Evolutionary conservation across 768 basidiomycete genomes (phyloP).

Genomic region (Xanthoconium stramineum): DNA sequence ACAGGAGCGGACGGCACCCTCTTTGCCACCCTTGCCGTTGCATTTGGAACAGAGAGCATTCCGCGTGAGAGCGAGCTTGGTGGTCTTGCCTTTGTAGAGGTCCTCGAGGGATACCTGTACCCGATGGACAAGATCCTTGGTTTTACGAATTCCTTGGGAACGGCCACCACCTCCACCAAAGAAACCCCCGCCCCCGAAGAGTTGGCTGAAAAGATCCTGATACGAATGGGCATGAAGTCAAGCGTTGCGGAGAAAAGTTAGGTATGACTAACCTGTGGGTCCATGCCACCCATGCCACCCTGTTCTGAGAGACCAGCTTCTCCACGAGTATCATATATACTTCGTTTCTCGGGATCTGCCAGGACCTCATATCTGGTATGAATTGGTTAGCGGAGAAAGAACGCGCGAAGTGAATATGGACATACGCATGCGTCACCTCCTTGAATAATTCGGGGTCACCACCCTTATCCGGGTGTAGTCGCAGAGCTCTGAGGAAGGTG

Average conservation of each 20-base stretch:
- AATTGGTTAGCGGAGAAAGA: background rate
- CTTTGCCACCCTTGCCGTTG: conserved; percentile 96
- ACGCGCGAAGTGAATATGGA: conserved; percentile 14
- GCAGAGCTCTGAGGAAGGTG: conserved; percentile 57
- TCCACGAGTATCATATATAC: conserved; percentile 84
- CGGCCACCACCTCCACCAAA: conserved; percentile 67
- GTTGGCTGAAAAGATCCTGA: conserved; percentile 93
- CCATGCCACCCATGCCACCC: conserved; percentile 94
- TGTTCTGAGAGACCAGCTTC: conserved; percentile 87
- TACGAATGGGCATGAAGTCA: background rate
- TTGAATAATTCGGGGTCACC: conserved; percentile 98
- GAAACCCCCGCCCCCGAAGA: conserved; percentile 84
- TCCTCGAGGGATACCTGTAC: conserved; percentile 97
- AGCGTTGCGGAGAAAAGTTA: background rate
- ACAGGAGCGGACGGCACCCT: conserved; percentile 87
- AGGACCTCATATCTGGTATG: conserved; percentile 82
- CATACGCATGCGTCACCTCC: conserved; percentile 93
- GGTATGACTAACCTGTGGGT: conserved; percentile 69
- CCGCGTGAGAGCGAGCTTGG: conserved; percentile 94
- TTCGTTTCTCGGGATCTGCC: conserved; percentile 81
- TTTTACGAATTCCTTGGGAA: conserved; percentile 78
- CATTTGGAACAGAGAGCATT: conserved; percentile 93
- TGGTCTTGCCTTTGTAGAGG: conserved; percentile 97
- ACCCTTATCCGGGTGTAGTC: conserved; percentile 90
- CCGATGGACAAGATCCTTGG: conserved; percentile 97